Evolutionary conservation across 2,329 filamentous ascomycete genomes (phyloP).

Genomic region (Spiromastix sp.): DNA sequence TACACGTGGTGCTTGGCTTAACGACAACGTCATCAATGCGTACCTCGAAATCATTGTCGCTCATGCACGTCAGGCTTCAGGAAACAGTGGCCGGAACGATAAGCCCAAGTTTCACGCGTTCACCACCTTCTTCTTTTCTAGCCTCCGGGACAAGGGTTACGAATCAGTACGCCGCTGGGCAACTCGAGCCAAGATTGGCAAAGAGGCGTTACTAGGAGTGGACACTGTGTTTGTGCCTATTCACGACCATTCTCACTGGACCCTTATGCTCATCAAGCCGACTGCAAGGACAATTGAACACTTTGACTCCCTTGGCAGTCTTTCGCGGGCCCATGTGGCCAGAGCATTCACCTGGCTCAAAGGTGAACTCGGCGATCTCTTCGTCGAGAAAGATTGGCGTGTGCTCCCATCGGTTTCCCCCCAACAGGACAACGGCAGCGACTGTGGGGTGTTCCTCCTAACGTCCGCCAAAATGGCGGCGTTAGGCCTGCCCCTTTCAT

Average conservation of each 20-base stretch:
- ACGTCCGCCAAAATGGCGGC: slow-evolving; percentile 39
- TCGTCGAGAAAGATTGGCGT: slow-evolving; percentile 34
- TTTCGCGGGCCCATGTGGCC: slow-evolving; percentile 22
- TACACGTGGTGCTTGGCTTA: slow-evolving; percentile 30
- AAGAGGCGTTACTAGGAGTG: slow-evolving; percentile 31
- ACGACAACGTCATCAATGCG: slow-evolving; percentile 38
- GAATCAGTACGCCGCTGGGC: slow-evolving; percentile 33
- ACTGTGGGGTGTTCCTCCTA: slow-evolving; percentile 41
- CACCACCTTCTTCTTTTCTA: slow-evolving; percentile 36
- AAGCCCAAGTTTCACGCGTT: slow-evolving; percentile 34
- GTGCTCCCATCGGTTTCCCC: slow-evolving; percentile 30
- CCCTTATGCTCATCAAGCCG: slow-evolving; percentile 37
- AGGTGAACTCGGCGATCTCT: slow-evolving; percentile 31
- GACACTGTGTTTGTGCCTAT: slow-evolving; percentile 39
- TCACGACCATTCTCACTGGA: slow-evolving; percentile 38
- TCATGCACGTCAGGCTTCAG: slow-evolving; percentile 23
- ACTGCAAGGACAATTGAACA: slow-evolving; percentile 34
- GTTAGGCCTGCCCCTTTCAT: slow-evolving; percentile 32
- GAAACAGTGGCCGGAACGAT: slow-evolving; percentile 23
- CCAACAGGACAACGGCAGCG: slow-evolving; percentile 36
- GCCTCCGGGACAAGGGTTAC: slow-evolving; percentile 31
- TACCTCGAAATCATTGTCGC: slow-evolving; percentile 34
- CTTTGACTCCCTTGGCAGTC: slow-evolving; percentile 35
- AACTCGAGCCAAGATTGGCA: slow-evolving; percentile 37
- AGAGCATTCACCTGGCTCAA: slow-evolving; percentile 32